Evolutionary conservation across 1,284 basidiomycete species (phyloP).

Genomic region (Mrakiaceae sp.): DNA sequence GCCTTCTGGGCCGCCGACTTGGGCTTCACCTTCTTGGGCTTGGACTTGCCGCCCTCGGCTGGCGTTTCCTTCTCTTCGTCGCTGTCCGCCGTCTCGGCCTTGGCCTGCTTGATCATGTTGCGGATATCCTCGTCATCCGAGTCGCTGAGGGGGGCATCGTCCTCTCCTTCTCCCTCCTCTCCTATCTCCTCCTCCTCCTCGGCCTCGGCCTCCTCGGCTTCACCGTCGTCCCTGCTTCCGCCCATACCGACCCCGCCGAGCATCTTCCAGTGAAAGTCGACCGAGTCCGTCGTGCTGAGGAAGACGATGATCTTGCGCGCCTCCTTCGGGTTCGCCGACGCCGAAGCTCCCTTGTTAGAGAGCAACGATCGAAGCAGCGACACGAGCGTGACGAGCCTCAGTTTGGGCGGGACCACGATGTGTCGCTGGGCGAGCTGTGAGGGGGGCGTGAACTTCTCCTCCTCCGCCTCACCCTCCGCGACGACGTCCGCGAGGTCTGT

Average conservation of each 20-base stretch:
- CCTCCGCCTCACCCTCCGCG: constrained; percentile 19
- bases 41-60: neutral
- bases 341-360: constrained; percentile 40
- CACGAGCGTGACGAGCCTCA: constrained; percentile 80
- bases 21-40: constrained; percentile 19
- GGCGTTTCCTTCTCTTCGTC: constrained; percentile 4
- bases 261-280: constrained; percentile 94
- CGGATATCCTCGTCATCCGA: constrained; percentile 24
- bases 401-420: constrained; percentile 81
- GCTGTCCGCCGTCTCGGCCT: constrained; percentile 18
- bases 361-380: constrained; percentile 70
- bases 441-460: constrained; percentile 77
- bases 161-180: constrained; percentile 26
- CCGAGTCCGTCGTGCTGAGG: constrained; percentile 90
- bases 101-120: constrained; percentile 8
- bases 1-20: constrained; percentile 22
- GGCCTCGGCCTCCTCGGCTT: constrained; percentile 16
- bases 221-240: constrained; percentile 24
- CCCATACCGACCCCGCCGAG: constrained; percentile 68
- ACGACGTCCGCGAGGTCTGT: constrained; percentile 19
- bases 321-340: constrained; percentile 34
- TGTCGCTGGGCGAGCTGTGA: constrained; percentile 92
- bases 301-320: constrained; percentile 71
- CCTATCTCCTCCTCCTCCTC: constrained; percentile 22
- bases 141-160: constrained; percentile 19